Conservation (phyloP, 257 asterid genomes). For the Lavandula angustifolia region DNA sequence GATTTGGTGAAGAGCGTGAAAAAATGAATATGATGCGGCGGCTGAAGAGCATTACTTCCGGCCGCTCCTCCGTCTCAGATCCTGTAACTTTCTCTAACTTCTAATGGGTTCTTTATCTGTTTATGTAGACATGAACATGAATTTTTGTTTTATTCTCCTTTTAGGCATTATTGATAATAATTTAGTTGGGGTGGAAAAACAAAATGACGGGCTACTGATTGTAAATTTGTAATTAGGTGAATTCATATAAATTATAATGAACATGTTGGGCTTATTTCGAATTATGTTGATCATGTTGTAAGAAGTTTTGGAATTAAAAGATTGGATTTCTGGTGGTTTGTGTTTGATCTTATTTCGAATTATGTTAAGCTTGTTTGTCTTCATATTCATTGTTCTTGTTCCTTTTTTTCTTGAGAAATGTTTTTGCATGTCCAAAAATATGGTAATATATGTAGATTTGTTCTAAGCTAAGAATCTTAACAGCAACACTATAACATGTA, state of each 20-base stretch:
- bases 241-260: not conserved
- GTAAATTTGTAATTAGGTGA: slow-evolving; percentile 16
- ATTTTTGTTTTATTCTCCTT: not conserved
- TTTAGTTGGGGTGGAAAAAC: not conserved
- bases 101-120: not conserved
- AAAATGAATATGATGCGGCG: slow-evolving; percentile 87
- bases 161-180: not conserved
- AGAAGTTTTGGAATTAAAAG: not conserved
- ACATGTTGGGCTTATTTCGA: not conserved
- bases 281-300: slow-evolving; percentile 10
- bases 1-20: slow-evolving; percentile 19
- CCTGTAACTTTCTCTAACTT: slow-evolving; percentile 58
- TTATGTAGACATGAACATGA: not conserved
- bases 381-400: not conserved
- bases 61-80: slow-evolving; percentile 87
- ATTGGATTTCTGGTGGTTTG: not conserved
- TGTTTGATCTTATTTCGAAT: slow-evolving; percentile 1
- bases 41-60: slow-evolving; percentile 91
- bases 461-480: too few species aligned
- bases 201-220: slow-evolving; percentile 4
- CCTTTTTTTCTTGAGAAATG: not conserved
- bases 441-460: too few species aligned
- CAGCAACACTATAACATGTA: too few species aligned
- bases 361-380: not conserved
- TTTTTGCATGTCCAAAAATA: too few species aligned